phyloP scores from a whole-genome alignment of 2,329 filamentous ascomycete genomes.

The Aspergillus glaucus region DNA sequence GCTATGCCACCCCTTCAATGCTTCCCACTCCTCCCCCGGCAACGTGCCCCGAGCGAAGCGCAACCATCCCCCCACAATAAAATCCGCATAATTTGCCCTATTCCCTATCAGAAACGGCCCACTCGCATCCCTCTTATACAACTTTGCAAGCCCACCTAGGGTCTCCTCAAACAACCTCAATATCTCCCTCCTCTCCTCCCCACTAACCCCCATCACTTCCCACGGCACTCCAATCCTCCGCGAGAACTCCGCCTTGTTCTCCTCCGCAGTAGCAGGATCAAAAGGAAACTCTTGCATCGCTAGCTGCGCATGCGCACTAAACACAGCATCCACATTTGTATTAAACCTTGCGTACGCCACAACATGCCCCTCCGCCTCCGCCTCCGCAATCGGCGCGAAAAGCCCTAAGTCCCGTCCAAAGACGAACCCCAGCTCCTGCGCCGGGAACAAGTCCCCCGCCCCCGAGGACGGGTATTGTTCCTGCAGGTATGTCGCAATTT shows the following conservation, averaged over 20 bases:
- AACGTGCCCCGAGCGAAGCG: slow-evolving; percentile 40
- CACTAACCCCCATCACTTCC: slow-evolving; percentile 28
- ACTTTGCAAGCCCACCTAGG: slow-evolving; percentile 38
- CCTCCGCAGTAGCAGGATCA: slow-evolving; percentile 44
- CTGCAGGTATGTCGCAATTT: slow-evolving; percentile 58
- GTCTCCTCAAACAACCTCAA: slow-evolving; percentile 36
- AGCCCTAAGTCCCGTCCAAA: slow-evolving; percentile 23
- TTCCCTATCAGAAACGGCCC: slow-evolving; percentile 48
- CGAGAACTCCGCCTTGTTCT: slow-evolving; percentile 43
- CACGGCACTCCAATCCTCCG: slow-evolving; percentile 44
- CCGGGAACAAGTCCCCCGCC: slow-evolving; percentile 45
- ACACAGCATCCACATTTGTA: slow-evolving; percentile 46
- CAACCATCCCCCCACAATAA: slow-evolving; percentile 54
- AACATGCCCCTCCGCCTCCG: slow-evolving; percentile 21
- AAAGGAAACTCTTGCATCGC: slow-evolving; percentile 42
- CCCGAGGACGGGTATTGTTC: slow-evolving; percentile 44
- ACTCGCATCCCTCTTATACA: slow-evolving; percentile 34
- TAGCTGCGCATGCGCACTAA: slow-evolving; percentile 43
- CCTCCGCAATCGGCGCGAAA: slow-evolving; percentile 37
- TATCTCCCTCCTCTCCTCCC: slow-evolving; percentile 36
- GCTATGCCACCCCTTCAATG: slow-evolving; percentile 44
- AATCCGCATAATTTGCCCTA: slow-evolving; percentile 47
- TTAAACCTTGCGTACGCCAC: slow-evolving; percentile 49
- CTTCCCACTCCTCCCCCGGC: slow-evolving; percentile 43
- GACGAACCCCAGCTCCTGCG: slow-evolving; percentile 36